phyloP scores from a whole-genome alignment of 2,329 filamentous ascomycete species.

The Neonectria magnoliae region DNA sequence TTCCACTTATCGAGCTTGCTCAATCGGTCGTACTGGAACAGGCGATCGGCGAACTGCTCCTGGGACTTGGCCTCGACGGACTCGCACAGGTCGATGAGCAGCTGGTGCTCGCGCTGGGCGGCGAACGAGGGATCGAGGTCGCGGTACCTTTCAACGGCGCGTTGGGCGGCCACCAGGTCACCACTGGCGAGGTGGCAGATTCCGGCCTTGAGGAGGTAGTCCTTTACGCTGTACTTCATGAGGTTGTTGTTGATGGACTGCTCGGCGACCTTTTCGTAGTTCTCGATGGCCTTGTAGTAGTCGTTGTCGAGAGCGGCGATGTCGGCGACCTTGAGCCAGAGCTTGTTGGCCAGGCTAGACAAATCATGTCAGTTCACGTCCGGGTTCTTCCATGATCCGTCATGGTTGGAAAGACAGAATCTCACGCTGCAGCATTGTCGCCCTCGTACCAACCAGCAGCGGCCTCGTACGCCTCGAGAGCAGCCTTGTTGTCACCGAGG shows the following conservation, averaged over 20 bases:
- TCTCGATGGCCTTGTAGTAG: constrained; percentile 83
- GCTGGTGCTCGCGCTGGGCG: constrained; percentile 80
- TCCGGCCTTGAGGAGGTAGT: constrained; percentile 93
- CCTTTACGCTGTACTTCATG: constrained; percentile 94
- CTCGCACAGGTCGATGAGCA: constrained; percentile 80
- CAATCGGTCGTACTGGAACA: constrained; percentile 91
- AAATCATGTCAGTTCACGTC: constrained; percentile 19
- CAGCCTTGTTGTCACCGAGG: constrained; percentile 79
- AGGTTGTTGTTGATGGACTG: constrained; percentile 87
- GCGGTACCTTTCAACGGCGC: constrained; percentile 83
- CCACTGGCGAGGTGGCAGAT: constrained; percentile 83
- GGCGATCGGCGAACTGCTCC: constrained; percentile 84
- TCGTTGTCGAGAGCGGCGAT: constrained; percentile 83
- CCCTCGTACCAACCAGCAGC: constrained; percentile 91
- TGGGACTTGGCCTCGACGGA: constrained; percentile 81
- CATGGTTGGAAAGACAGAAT: constrained; percentile 27
- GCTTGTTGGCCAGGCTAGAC: constrained; percentile 85
- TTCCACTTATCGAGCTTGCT: constrained; percentile 98
- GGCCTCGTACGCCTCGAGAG: constrained; percentile 84
- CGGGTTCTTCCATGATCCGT: background rate
- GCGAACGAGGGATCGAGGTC: constrained; percentile 83
- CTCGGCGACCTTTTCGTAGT: constrained; percentile 85
- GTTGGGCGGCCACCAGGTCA: constrained; percentile 81
- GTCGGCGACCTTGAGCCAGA: constrained; percentile 92
- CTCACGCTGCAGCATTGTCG: constrained; percentile 84